Base-by-base conservation (phyloP, 139 green algal genomes). In the Raphidocelis subcapitata region DNA sequence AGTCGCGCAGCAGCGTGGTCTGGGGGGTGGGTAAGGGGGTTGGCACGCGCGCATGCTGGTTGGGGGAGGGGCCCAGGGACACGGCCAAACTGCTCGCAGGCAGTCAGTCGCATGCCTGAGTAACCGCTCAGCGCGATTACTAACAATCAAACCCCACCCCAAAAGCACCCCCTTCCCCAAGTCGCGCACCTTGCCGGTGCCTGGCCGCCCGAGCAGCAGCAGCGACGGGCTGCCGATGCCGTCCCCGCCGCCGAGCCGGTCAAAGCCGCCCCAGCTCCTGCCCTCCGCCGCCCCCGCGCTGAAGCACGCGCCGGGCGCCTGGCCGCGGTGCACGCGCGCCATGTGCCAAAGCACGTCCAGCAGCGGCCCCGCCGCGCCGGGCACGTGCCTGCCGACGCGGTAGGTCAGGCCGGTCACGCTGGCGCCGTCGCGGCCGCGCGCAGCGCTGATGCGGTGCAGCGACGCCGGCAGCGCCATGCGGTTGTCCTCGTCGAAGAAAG, bases 321-420 rank as follows among this genome's bases (percentile, higher is more conserved):
- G 8, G 41, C 12, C 41, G 41, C 41, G 41, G 41, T 49, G 41
- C 41, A 49, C 41, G 8, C 12, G 41, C 57, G 65, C 65, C 41
- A 83, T 74, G 65, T 69, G 69, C 12, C 65, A 57, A n/a, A 93
- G 80, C 57, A 96, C 70, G 62, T 90, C 87, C 24, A 83, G 49
- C 41, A 90, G 35, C 56, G 72, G 56, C 44, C 44, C 36, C 0
- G 70, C 82, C 49, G 78, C 65, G 21, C 82, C 85, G 62, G 75
- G 56, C n/a, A 95, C 63, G 36, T 89, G 77, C 3, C 90, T 77
- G 26, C 88, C 87, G 18, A 94, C 74, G 35, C 87, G 67, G 74
- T 86, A 90, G 18, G 88, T 94, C 32, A 94, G 80, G 14, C 89
- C 88, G 28, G 85, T 69, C 10, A 92, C 64, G 8, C 28, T n/a